Percentiles rank a stretch among this genome's conserved stretches.
phyloP scores from a whole-genome alignment of 805 yeast species.

The Nakazawaea holstii region DNA sequence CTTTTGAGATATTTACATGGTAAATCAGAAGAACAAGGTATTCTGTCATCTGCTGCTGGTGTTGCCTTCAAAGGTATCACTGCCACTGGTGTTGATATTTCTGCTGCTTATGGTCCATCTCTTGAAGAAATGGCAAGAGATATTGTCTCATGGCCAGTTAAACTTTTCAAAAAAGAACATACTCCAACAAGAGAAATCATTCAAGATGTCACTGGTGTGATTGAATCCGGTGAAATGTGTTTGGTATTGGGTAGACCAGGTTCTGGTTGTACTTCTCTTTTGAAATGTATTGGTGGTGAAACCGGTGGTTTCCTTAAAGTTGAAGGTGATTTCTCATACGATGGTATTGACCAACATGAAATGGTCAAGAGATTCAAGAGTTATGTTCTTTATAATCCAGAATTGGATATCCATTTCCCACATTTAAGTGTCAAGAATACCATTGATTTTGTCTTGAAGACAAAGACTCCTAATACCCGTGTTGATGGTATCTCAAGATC shows the following conservation, averaged over 20 bases:
- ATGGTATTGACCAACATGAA: conserved; percentile 53
- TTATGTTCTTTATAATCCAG: conserved; percentile 54
- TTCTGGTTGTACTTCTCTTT: conserved; percentile 71
- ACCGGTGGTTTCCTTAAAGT: conserved; percentile 36
- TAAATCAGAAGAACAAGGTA: conserved; percentile 40
- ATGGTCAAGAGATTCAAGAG: conserved; percentile 54
- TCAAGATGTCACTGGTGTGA: conserved; percentile 15
- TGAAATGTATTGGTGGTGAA: conserved; percentile 58
- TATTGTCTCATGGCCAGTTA: too few relatives aligned
- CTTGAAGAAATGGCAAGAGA: neutral
- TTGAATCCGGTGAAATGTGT: conserved; percentile 61
- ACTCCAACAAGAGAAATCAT: conserved; percentile 11
- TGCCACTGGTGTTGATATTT: too few relatives aligned
- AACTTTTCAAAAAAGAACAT: too few relatives aligned
- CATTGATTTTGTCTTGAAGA: conserved; percentile 60
- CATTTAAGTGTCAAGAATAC: conserved; percentile 73
- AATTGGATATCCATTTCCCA: conserved; percentile 71
- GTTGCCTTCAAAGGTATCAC: conserved; percentile 32
- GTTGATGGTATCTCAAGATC: conserved; percentile 40
- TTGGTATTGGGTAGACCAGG: conserved; percentile 73
- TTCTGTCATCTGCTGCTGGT: conserved; percentile 37
- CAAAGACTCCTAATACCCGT: conserved; percentile 48
- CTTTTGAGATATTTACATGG: conserved; percentile 31
- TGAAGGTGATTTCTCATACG: conserved; percentile 55
- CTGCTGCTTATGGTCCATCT: conserved; percentile 31